Percentiles rank a stretch among this genome's conserved stretches.
These are phyloP conservation scores for Penicillium hesseltinei DNA, from an alignment of 2,329 filamentous ascomycete species.

Conservation along the genomic window DNA sequence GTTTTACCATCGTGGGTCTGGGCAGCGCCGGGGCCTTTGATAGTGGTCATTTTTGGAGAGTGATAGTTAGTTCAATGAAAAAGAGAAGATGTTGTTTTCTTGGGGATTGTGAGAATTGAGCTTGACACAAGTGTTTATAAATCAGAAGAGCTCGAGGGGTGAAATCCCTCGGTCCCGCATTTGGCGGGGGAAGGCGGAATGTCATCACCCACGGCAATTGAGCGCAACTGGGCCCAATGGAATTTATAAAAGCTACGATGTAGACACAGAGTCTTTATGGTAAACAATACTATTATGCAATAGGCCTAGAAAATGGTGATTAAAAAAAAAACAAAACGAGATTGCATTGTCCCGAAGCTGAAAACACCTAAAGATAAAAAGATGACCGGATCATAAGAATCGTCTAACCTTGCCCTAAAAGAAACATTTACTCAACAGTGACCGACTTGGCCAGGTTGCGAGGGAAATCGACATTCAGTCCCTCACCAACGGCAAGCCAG, in stretches of 20 bases:
- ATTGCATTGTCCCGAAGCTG: constrained; percentile 23
- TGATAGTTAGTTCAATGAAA: neutral
- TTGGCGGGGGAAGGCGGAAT: constrained; percentile 19
- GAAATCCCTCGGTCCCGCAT: constrained; percentile 20
- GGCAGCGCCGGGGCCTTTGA: constrained; percentile 64
- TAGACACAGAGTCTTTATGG: neutral
- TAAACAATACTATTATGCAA: neutral
- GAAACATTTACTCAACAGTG: constrained; percentile 78
- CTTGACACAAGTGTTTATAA: constrained; percentile 1
- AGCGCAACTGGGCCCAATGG: neutral
- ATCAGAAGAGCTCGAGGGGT: constrained; percentile 1
- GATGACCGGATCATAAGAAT: constrained; percentile 23
- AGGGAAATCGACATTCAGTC: constrained; percentile 96
- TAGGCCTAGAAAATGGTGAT: neutral
- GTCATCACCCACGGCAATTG: constrained; percentile 14
- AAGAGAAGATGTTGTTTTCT: neutral
- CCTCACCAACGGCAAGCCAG: constrained; percentile 95
- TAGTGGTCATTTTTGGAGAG: constrained; percentile 45
- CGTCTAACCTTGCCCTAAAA: constrained; percentile 19
- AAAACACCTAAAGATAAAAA: constrained; percentile 27
- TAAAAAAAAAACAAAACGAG: constrained; percentile 5
- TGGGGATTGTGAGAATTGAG: constrained; percentile 1
- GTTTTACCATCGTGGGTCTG: constrained; percentile 56
- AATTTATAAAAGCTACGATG: neutral
- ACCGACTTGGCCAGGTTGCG: constrained; percentile 98